Evolutionary conservation across 164 flowering plant species (phyloP), one percentile per base, ranked within the genome.

Genomic region (Dillenia suffruticosa): DNA sequence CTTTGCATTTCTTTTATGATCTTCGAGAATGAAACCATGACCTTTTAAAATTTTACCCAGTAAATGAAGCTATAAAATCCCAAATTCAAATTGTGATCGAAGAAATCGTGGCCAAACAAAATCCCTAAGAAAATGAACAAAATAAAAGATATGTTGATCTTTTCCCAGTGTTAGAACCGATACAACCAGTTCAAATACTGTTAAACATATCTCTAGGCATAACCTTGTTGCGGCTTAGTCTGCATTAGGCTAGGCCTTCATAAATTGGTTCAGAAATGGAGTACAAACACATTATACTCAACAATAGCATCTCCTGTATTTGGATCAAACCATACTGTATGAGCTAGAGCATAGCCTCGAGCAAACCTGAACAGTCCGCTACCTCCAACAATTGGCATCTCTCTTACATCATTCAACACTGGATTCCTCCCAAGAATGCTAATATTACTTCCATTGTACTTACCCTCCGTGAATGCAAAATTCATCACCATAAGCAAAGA

Each of bases 371-470:
- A 80, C 19, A 64, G 46, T 7, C 83, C 82, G 40, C 64, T 77
- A 7, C 85, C 88, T 22, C 88, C 88, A 22, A 79, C 72, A 16
- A 79, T 53, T 0, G 85, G 76, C 79, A 81, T 70, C 54, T 81
- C 85, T 54, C 85, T 71, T 43, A 70, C 69, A 0, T 15, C 15
- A 12, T 65, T 19, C 7, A 51, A 1, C 0, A 74, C 62, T 1
- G 75, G 68, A 54, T 84, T 84, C 71, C 80, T 58, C 16, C 81
- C 84, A 62, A 82, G 59, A 15, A 84, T 48, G 55, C 74, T 76
- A 10, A 84, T 17, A 44, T 61, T 58, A 54, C 89, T 82, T 3
- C 89, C 84, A 47, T 77, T 79, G 63, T 74, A 82, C 51, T 52
- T 47, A 1, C 83, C 89, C 56, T 63, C 72, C 9, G 16, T 54